Conservation (phyloP, 495 filamentous ascomycete species). For the Hypoxylon rickii region DNA sequence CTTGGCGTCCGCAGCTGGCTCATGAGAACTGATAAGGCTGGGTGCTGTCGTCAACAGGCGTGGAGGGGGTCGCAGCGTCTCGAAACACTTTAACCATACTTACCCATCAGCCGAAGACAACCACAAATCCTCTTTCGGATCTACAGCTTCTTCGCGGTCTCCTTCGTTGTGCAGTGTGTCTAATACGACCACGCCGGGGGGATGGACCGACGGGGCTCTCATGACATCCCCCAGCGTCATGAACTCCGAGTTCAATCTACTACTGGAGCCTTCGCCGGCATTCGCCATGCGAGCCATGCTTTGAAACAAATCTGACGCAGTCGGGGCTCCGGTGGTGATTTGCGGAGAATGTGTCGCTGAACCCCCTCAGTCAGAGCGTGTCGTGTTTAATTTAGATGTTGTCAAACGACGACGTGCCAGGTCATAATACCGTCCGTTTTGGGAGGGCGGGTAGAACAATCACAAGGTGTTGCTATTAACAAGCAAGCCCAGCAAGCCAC, state of each 20-base stretch:
- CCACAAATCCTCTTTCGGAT: slow-evolving; percentile 53
- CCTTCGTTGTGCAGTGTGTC: slow-evolving; percentile 33
- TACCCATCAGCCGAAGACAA: slow-evolving; percentile 52
- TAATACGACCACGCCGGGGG: slow-evolving; percentile 46
- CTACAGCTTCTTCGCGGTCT: slow-evolving; percentile 31
- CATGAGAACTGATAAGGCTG: too few species aligned
- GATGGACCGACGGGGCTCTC: slow-evolving; percentile 43
- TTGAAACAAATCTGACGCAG: slow-evolving; percentile 5
- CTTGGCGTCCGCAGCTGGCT: background rate
- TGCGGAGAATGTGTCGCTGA: background rate
- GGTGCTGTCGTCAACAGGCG: background rate
- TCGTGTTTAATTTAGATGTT: background rate
- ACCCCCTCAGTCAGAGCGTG: background rate
- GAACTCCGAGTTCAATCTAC: slow-evolving; percentile 10
- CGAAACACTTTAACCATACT: slow-evolving; percentile 18
- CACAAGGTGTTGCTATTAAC: slow-evolving; percentile 7
- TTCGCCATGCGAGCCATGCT: slow-evolving; percentile 4
- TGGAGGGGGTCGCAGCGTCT: background rate
- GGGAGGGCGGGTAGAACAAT: background rate
- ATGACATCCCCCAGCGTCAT: slow-evolving; percentile 47
- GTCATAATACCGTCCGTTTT: background rate
- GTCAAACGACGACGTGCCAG: background rate
- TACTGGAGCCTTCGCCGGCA: slow-evolving; percentile 12
- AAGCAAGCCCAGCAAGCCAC: background rate
- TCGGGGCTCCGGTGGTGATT: background rate